These are phyloP conservation scores for Pontederia crassipes DNA, from an alignment of 176 grass and related monocot species.

Conservation along the genomic window DNA sequence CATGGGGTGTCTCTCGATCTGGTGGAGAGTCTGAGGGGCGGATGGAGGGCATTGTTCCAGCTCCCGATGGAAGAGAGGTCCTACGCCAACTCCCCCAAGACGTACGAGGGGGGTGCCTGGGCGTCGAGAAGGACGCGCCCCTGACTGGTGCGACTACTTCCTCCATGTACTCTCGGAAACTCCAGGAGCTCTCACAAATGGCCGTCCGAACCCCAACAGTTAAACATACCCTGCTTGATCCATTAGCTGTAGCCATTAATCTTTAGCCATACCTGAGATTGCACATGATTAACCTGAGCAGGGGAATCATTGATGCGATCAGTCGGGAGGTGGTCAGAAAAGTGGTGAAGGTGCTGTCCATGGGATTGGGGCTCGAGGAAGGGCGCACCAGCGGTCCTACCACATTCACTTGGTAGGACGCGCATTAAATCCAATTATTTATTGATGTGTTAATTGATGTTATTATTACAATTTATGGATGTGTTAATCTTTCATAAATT, in stretches of 20 bases:
- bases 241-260: background rate
- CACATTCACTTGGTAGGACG: no score
- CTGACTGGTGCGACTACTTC: slow-evolving; percentile 9
- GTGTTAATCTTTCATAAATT: no score
- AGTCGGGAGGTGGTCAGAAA: background rate
- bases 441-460: no score
- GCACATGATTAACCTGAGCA: background rate
- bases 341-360: slow-evolving; percentile 1
- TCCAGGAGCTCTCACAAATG: background rate
- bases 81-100: slow-evolving; percentile 1
- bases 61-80: background rate
- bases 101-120: slow-evolving; percentile 1
- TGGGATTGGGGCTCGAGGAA: background rate
- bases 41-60: background rate
- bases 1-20: background rate
- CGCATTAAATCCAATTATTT: no score
- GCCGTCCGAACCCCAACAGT: background rate
- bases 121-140: background rate
- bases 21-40: background rate
- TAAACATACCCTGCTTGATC: background rate
- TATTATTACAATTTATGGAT: no score
- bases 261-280: background rate
- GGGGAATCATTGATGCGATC: background rate
- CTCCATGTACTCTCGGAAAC: background rate
- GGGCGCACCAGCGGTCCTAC: no score